Evolutionary conservation across 371 early-diverging fungal species (phyloP).

Genomic region (Mucor irregularis): DNA sequence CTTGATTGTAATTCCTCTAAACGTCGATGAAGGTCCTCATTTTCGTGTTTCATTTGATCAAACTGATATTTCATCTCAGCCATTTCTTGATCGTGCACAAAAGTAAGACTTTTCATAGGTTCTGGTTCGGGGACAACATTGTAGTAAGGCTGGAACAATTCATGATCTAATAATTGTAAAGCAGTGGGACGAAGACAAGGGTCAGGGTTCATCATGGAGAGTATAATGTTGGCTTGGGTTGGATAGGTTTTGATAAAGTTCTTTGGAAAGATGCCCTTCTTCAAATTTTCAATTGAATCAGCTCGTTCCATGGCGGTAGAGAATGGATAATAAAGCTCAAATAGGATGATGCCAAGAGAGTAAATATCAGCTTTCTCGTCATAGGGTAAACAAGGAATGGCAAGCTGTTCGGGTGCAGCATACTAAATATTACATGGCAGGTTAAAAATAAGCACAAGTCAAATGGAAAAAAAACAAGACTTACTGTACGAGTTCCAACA

Average conservation of each 20-base stretch:
- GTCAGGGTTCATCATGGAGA: slow-evolving; percentile 75
- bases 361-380: slow-evolving; percentile 72
- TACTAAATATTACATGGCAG: slow-evolving; percentile 69
- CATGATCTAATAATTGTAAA: slow-evolving; percentile 45
- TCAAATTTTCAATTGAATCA: slow-evolving; percentile 57
- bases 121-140: background rate
- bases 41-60: slow-evolving; percentile 19
- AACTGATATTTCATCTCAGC: slow-evolving; percentile 8
- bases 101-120: background rate
- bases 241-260: slow-evolving; percentile 77
- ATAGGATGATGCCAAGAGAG: slow-evolving; percentile 70
- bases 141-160: background rate
- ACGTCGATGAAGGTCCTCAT: slow-evolving; percentile 18
- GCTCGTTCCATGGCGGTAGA: slow-evolving; percentile 69
- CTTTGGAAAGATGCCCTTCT: slow-evolving; percentile 71
- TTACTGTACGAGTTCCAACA: slow-evolving; percentile 74
- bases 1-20: slow-evolving; percentile 7
- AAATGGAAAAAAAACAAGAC: too few species aligned
- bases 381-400: slow-evolving; percentile 52
- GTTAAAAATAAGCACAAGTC: too few species aligned
- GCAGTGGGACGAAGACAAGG: slow-evolving; percentile 76
- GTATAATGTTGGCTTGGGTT: slow-evolving; percentile 77
- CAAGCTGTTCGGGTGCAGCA: slow-evolving; percentile 92
- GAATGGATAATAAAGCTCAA: slow-evolving; percentile 73
- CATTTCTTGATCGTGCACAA: slow-evolving; percentile 12